Evolutionary conservation across 495 filamentous ascomycete genomes (phyloP), one percentile per base, ranked within the genome.

Genomic region (Entonaema liquescens): DNA sequence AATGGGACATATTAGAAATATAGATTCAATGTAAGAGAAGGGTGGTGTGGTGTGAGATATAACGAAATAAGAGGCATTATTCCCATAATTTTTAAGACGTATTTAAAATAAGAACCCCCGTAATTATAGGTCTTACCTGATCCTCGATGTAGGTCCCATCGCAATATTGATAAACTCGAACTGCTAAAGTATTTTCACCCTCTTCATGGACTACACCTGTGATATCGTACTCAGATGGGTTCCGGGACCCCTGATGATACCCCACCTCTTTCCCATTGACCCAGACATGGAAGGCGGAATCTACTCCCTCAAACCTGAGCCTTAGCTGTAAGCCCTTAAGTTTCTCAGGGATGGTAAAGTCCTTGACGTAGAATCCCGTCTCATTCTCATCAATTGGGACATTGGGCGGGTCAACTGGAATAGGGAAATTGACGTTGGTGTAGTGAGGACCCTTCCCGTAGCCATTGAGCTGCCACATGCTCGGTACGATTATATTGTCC

Each of bases 131-230:
- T 47, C 58, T 62, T n/a, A 56, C 88, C 66, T 89, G 89, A 59
- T 89, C 87, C 71, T 91, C 89, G 55, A 91, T 87, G 68, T 91
- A 91, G 5, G 85, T 85, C 8, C 82, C 89, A 74, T 89, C 85
- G 5, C 82, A 89, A 77, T 86, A 89, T 67, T 88, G 87, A 64
- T 90, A 90, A 3, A 91, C 89, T 9, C 83, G 78, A 17, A 90
- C 85, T 15, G 79, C 76, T 3, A 91, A 56, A 31, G 81, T 83
- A 68, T 91, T 90, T 5, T 76, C 70, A 0, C 73, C 81, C 5
- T 66, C 60, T 21, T 74, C 36, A 25, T 82, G 63, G 15, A 89
- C 73, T 29, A 81, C 72, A 1, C 71, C 59, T 0, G 86, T 86
- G 25, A 91, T 74, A 67, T 91, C 88, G 55, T 88, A 90, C 63